Percentiles rank a stretch among this genome's conserved stretches.
Conservation (phyloP, 139 green algal genomes). For the Auxenochlorella pyrenoidosa region DNA sequence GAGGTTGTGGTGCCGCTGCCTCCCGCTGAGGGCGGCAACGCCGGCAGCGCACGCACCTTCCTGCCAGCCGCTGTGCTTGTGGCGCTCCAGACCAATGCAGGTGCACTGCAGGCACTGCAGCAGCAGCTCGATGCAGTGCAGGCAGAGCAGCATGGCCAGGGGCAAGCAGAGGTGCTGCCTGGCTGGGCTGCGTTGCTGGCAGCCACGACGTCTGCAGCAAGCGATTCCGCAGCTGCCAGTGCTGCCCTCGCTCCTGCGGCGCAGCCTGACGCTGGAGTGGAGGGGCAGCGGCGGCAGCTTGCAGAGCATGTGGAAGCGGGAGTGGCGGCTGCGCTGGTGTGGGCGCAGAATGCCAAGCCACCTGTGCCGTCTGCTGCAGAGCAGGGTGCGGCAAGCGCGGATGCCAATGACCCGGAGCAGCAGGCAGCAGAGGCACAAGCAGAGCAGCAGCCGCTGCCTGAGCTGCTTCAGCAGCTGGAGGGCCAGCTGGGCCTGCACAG, state of each 20-base stretch:
- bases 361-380: neutral
- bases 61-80: neutral
- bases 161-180: conserved; percentile 36
- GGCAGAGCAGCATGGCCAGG: neutral
- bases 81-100: conserved; percentile 16
- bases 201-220: conserved; percentile 35
- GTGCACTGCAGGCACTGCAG: conserved; percentile 17
- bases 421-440: neutral
- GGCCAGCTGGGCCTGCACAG: conserved; percentile 10
- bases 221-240: conserved; percentile 3
- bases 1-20: neutral
- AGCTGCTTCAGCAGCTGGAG: conserved; percentile 33
- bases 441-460: conserved; percentile 12
- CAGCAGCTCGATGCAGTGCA: conserved; percentile 1
- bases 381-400: conserved; percentile 5
- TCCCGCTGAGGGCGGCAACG: neutral
- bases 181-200: conserved; percentile 46
- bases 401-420: neutral
- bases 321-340: conserved; percentile 66
- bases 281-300: conserved; percentile 31
- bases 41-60: neutral
- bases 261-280: neutral
- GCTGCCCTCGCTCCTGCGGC: neutral
- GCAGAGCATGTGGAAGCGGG: conserved; percentile 49
- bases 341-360: conserved; percentile 62